Percentiles rank a stretch among this genome's conserved stretches.
These are phyloP conservation scores for Nepenthes alata DNA, from an alignment of 179 eudicot genomes.

Conservation along the genomic window DNA sequence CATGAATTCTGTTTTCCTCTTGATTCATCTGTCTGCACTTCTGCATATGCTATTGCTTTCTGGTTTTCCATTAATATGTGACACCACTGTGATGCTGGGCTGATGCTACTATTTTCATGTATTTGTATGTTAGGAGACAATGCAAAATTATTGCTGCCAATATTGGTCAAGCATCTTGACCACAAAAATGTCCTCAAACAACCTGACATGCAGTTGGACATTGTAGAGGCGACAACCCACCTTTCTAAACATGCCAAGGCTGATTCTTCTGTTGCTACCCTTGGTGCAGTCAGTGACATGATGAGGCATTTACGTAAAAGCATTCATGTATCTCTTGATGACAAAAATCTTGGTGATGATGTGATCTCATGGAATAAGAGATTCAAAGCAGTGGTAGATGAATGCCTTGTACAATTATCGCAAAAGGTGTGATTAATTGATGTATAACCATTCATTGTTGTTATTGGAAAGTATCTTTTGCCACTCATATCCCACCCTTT, in stretches of 20 bases:
- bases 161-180: constrained; percentile 88
- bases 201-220: constrained; percentile 83
- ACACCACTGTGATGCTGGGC: background rate
- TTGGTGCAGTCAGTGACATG: constrained; percentile 72
- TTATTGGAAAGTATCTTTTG: background rate
- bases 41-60: background rate
- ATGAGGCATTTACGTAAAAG: constrained; percentile 91
- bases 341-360: constrained; percentile 55
- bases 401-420: constrained; percentile 66
- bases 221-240: constrained; percentile 54
- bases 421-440: constrained; percentile 30
- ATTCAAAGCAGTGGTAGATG: constrained; percentile 61
- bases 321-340: constrained; percentile 68
- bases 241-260: constrained; percentile 60
- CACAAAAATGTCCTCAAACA: constrained; percentile 83
- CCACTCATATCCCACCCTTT: background rate
- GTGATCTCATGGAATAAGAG: constrained; percentile 55
- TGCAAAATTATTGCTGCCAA: constrained; percentile 65
- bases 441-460: too few species aligned
- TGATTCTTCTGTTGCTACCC: constrained; percentile 64
- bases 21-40: background rate
- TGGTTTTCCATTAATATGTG: background rate
- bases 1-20: constrained; percentile 1
- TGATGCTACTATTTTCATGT: constrained; percentile 5
- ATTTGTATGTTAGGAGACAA: constrained; percentile 51